Percentiles rank a stretch among this genome's conserved stretches.
Conservation (phyloP, 129 eudicot species). For the Calendula officinalis region DNA sequence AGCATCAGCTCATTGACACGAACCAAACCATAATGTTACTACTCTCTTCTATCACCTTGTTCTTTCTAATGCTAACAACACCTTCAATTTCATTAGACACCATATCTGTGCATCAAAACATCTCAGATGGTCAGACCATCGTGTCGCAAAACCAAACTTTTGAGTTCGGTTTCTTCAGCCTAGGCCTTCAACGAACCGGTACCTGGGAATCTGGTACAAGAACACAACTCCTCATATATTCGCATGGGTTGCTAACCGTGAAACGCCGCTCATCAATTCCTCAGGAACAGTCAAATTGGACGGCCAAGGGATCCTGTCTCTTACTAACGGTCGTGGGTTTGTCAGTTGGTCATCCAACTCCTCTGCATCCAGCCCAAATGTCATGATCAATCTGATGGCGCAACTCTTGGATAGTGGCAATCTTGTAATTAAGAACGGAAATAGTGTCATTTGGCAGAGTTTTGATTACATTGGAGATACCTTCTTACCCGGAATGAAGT, state of each 20-base stretch:
- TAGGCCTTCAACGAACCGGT: slow-evolving; percentile 24
- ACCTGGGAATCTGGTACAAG: slow-evolving; percentile 1
- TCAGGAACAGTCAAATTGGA: not conserved
- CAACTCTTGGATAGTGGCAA: slow-evolving; percentile 33
- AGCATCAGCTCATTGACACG: not conserved
- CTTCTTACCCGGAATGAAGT: slow-evolving; percentile 6
- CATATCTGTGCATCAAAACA: slow-evolving; percentile 13
- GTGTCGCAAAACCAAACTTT: not conserved
- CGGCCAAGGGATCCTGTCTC: not conserved
- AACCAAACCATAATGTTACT: slow-evolving; percentile 3
- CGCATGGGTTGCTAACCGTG: not conserved
- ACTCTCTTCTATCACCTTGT: slow-evolving; percentile 12
- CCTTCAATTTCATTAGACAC: slow-evolving; percentile 7
- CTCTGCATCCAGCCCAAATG: not conserved
- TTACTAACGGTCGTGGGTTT: not conserved
- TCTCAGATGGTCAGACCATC: slow-evolving; percentile 18
- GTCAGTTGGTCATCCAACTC: not conserved
- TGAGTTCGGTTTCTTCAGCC: slow-evolving; percentile 26
- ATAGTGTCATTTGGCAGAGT: slow-evolving; percentile 16
- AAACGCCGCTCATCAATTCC: not conserved
- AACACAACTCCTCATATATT: not conserved
- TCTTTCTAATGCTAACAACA: slow-evolving; percentile 15
- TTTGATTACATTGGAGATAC: slow-evolving; percentile 26
- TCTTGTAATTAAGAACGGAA: slow-evolving; percentile 22
- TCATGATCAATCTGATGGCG: not conserved